These are phyloP conservation scores for Pseudocercospora crystallina DNA, from an alignment of 2,329 filamentous ascomycete species.

Conservation along the genomic window DNA sequence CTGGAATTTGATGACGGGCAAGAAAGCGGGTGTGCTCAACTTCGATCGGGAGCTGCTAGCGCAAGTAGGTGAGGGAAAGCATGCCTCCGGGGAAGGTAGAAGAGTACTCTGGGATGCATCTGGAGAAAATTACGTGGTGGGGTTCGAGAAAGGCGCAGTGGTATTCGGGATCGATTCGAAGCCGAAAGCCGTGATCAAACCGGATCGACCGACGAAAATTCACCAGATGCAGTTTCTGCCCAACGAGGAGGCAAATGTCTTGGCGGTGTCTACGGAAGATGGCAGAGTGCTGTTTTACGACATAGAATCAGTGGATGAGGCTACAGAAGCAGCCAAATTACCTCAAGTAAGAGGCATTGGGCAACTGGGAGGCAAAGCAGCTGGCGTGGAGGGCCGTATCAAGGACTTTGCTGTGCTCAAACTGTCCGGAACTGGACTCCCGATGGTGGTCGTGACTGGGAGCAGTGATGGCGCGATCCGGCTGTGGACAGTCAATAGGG, in stretches of 20 bases:
- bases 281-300: slow-evolving; percentile 83
- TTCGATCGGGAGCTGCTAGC: slow-evolving; percentile 73
- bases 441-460: slow-evolving; percentile 65
- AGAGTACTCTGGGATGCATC: slow-evolving; percentile 76
- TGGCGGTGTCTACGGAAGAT: slow-evolving; percentile 86
- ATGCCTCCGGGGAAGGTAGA: slow-evolving; percentile 77
- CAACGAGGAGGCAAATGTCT: slow-evolving; percentile 42
- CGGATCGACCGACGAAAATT: slow-evolving; percentile 71
- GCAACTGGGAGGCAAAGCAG: slow-evolving; percentile 69
- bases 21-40: slow-evolving; percentile 89
- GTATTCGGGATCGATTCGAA: slow-evolving; percentile 88
- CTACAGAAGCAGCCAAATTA: slow-evolving; percentile 32
- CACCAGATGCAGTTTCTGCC: slow-evolving; percentile 76
- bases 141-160: slow-evolving; percentile 80
- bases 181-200: slow-evolving; percentile 71
- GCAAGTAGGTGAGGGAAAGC: slow-evolving; percentile 73
- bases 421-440: slow-evolving; percentile 40
- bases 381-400: slow-evolving; percentile 68
- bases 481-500: slow-evolving; percentile 59
- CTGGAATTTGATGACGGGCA: slow-evolving; percentile 96
- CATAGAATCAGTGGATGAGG: slow-evolving; percentile 43
- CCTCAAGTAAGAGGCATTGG: slow-evolving; percentile 54
- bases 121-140: slow-evolving; percentile 82
- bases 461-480: slow-evolving; percentile 85
- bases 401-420: slow-evolving; percentile 80